Percentiles rank a stretch among this genome's conserved stretches.
phyloP scores from a whole-genome alignment of 257 asterid species.

The Primulina huaijiensis region DNA sequence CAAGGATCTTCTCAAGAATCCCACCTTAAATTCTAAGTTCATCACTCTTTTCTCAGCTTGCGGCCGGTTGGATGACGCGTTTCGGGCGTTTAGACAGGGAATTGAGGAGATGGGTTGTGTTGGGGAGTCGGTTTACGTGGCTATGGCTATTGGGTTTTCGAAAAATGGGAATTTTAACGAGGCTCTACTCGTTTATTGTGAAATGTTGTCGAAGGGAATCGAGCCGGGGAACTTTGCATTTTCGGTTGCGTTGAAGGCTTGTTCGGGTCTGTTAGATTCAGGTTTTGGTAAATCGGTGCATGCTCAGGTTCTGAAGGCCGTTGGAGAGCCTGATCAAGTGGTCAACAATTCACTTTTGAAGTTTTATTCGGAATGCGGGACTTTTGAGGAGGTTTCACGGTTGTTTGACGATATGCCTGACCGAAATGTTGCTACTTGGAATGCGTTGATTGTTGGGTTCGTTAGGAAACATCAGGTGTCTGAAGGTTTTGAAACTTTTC shows the following conservation, averaged over 20 bases:
- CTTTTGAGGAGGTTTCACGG: conserved; percentile 32
- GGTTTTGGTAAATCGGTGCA: conserved; percentile 40
- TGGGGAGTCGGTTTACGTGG: conserved; percentile 44
- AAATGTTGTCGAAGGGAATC: conserved; percentile 33
- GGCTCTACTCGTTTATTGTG: conserved; percentile 34
- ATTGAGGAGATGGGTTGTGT: conserved; percentile 22
- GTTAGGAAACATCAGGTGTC: conserved; percentile 37
- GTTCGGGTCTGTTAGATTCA: conserved; percentile 28
- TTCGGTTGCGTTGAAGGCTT: conserved; percentile 46
- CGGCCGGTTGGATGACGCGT: conserved; percentile 43
- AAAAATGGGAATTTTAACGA: conserved; percentile 35
- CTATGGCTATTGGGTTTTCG: conserved; percentile 50
- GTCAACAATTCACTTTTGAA: conserved; percentile 47
- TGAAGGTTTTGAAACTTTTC: conserved; percentile 42
- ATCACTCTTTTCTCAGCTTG: conserved; percentile 53
- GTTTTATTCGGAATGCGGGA: conserved; percentile 39
- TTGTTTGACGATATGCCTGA: conserved; percentile 52
- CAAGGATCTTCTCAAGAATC: conserved; percentile 31
- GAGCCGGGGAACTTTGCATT: conserved; percentile 38
- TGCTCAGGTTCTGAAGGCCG: conserved; percentile 36
- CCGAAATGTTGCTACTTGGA: conserved; percentile 51
- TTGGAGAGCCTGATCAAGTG: conserved; percentile 45
- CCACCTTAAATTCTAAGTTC: conserved; percentile 40
- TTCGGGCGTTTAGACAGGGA: conserved; percentile 35
- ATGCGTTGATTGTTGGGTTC: conserved; percentile 34